Percentiles rank a stretch among this genome's conserved stretches.
Conservation (phyloP, 164 flowering plant species). For the Magnolia kwangsiensis region DNA sequence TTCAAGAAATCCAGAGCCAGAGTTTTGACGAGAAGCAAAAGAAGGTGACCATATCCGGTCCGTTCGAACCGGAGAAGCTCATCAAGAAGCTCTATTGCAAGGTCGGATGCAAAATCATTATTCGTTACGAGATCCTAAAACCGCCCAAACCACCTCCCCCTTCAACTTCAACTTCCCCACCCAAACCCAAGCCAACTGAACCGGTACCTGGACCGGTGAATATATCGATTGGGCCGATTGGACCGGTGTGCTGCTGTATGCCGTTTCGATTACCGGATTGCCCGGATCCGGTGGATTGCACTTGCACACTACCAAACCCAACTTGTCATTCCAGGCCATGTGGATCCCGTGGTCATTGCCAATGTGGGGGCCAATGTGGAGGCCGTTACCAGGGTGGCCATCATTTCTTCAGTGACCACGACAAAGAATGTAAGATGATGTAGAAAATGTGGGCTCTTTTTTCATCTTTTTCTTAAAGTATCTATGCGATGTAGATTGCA, state of each 20-base stretch:
- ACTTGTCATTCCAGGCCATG: background rate
- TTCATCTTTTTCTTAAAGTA: background rate
- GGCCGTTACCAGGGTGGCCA: background rate
- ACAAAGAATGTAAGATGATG: conserved; percentile 9
- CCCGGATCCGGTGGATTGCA: background rate
- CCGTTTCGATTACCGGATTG: conserved; percentile 3
- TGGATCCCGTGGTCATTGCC: background rate
- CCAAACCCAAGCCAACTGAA: too few species aligned
- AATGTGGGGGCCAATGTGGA: background rate
- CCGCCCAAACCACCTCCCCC: background rate
- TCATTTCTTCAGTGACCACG: conserved; percentile 14
- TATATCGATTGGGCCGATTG: background rate
- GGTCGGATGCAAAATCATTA: conserved; percentile 11
- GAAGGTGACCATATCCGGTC: conserved; percentile 15
- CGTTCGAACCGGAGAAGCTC: conserved; percentile 16
- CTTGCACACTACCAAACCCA: background rate
- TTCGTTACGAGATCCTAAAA: conserved; percentile 2
- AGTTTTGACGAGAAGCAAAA: conserved; percentile 9
- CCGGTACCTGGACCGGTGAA: too few species aligned
- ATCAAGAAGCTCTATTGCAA: conserved; percentile 12
- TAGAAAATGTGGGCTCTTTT: background rate
- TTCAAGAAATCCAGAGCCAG: conserved; percentile 14
- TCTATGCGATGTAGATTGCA: too few species aligned
- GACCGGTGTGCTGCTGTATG: background rate
- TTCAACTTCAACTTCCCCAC: too few species aligned